These are phyloP conservation scores for Nicotiana tomentosiformis DNA, from an alignment of 257 asterid species.

Conservation along the genomic window DNA sequence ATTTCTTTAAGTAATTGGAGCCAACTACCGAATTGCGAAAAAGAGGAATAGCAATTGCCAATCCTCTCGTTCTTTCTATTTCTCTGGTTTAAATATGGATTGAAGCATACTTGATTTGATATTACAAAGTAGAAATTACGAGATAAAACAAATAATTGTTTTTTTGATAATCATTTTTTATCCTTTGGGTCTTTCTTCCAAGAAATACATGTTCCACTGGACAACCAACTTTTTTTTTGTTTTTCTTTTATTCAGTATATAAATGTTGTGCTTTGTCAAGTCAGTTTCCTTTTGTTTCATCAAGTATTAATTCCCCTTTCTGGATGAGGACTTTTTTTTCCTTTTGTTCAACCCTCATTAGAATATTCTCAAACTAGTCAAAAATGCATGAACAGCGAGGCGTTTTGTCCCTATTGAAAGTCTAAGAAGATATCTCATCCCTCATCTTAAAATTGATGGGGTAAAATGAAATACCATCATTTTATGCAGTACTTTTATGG, in stretches of 20 bases:
- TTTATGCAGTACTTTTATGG: neutral
- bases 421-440: neutral
- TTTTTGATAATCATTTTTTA: neutral
- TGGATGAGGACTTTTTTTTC: neutral
- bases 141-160: neutral
- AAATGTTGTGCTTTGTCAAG: neutral
- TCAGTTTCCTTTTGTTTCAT: neutral
- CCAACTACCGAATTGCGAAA: neutral
- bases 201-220: neutral
- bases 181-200: neutral
- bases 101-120: neutral
- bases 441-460: neutral
- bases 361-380: neutral
- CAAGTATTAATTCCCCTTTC: neutral
- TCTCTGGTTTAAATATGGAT: neutral
- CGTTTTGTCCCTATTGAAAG: neutral
- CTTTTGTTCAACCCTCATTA: slow-evolving; percentile 1
- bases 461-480: neutral
- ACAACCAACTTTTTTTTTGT: neutral
- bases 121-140: neutral
- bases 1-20: neutral
- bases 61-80: neutral
- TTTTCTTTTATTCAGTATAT: neutral
- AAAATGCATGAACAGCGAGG: neutral
- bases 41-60: neutral